A percentile compares a stretch with the other conserved stretches of the same genome.
Conservation (phyloP, 1,284 basidiomycete species). For the Sporisorium sorghi region DNA sequence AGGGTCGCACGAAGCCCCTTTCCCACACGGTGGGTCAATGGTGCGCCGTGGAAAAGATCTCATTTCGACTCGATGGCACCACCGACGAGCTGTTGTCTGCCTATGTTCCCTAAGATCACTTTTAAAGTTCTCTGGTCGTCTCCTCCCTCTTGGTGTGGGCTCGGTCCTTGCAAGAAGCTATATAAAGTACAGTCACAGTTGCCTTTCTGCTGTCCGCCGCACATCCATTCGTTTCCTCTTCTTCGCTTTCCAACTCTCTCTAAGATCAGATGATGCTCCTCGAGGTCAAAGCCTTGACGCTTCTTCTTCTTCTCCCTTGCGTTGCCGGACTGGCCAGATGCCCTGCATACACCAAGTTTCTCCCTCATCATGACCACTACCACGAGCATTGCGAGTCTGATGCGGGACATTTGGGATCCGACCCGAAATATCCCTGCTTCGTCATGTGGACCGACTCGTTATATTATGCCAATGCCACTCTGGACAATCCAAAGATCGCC, state of each 20-base stretch:
- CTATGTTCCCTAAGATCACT: too few species aligned
- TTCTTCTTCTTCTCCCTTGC: background rate
- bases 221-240: too few species aligned
- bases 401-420: background rate
- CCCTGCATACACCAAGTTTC: conserved; percentile 3
- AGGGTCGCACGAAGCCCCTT: background rate
- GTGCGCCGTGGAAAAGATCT: background rate
- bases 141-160: too few species aligned
- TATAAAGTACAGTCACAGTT: too few species aligned
- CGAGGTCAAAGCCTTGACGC: background rate
- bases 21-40: background rate
- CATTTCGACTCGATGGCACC: background rate
- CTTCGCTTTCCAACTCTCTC: background rate
- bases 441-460: conserved; percentile 10
- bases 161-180: too few species aligned
- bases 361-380: conserved; percentile 21
- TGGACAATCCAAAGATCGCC: background rate
- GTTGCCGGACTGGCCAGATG: background rate
- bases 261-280: background rate
- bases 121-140: too few species aligned
- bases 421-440: conserved; percentile 29
- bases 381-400: conserved; percentile 19
- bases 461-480: background rate
- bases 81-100: background rate
- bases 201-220: too few species aligned